Evolutionary conservation across 1,139 yeast genomes (phyloP).

Genomic region (Diutina sp.): DNA sequence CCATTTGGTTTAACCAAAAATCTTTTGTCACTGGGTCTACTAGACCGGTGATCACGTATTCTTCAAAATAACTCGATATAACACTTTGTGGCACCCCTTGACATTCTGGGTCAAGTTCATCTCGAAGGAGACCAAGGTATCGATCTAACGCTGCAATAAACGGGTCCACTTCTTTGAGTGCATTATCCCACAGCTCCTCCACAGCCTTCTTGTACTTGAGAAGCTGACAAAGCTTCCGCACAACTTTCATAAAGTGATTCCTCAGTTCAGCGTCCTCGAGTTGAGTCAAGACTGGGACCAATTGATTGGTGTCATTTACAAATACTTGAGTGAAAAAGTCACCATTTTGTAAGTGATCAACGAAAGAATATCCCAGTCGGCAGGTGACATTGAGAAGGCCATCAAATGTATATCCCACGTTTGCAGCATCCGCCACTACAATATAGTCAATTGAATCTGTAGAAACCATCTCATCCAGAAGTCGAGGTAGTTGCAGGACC

Average conservation of each 20-base stretch:
- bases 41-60: conserved; percentile 41
- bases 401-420: conserved; percentile 17
- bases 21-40: conserved; percentile 29
- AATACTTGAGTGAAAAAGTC: conserved; percentile 20
- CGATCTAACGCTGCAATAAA: conserved; percentile 28
- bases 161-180: conserved; percentile 26
- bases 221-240: conserved; percentile 3
- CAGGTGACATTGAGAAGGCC: conserved; percentile 16
- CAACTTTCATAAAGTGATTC: background rate
- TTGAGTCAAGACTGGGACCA: conserved; percentile 1
- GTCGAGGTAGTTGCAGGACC: conserved; percentile 16
- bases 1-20: conserved; percentile 38
- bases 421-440: conserved; percentile 13
- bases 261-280: background rate
- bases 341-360: conserved; percentile 10
- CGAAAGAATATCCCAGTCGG: conserved; percentile 7
- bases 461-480: conserved; percentile 3
- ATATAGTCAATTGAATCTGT: conserved; percentile 8
- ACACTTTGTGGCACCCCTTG: conserved; percentile 4
- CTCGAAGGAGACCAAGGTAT: conserved; percentile 15
- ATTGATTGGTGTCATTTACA: conserved; percentile 2
- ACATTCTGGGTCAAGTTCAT: conserved; percentile 1
- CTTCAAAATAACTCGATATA: conserved; percentile 24
- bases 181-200: conserved; percentile 21
- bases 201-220: conserved; percentile 17